These are phyloP conservation scores for Didymella pomorum DNA, from an alignment of 2,329 filamentous ascomycete genomes.

Conservation along the genomic window DNA sequence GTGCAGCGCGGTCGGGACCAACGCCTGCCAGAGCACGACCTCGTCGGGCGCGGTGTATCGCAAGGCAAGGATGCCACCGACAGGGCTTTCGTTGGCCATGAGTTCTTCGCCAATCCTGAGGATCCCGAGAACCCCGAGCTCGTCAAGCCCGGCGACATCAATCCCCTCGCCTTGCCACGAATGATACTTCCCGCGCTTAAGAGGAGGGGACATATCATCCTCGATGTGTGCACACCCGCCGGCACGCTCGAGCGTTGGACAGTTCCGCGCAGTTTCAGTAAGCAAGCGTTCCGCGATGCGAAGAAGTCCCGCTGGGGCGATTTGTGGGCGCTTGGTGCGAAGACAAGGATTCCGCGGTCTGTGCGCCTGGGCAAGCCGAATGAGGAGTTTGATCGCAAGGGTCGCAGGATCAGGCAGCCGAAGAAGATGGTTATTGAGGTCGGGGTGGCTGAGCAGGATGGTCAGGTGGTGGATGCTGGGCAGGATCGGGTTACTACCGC, in stretches of 20 bases:
- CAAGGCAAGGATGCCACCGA: conserved; percentile 68
- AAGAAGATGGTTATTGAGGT: conserved; percentile 45
- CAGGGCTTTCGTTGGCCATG: conserved; percentile 77
- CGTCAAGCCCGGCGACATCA: conserved; percentile 41
- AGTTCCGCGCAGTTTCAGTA: conserved; percentile 81
- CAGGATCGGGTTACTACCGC: conserved; percentile 24
- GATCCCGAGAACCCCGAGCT: conserved; percentile 37
- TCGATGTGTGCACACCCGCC: conserved; percentile 89
- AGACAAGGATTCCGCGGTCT: conserved; percentile 73
- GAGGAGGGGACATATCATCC: conserved; percentile 82
- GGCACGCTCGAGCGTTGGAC: conserved; percentile 93
- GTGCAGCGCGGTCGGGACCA: conserved; percentile 78
- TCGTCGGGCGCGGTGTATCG: conserved; percentile 40
- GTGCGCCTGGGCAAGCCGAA: conserved; percentile 65
- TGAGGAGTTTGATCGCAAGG: conserved; percentile 53
- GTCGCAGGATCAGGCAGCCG: conserved; percentile 42
- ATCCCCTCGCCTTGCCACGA: conserved; percentile 76
- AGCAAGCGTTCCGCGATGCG: conserved; percentile 87
- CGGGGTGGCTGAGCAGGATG: conserved; percentile 36
- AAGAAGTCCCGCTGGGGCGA: conserved; percentile 92
- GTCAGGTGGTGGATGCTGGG: conserved; percentile 31
- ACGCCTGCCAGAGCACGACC: conserved; percentile 51
- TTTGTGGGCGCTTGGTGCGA: conserved; percentile 92
- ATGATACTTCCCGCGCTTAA: conserved; percentile 84
- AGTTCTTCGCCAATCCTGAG: conserved; percentile 32